Conservation (phyloP, 2,329 filamentous ascomycete genomes). For the Alternaria ethzedia region DNA sequence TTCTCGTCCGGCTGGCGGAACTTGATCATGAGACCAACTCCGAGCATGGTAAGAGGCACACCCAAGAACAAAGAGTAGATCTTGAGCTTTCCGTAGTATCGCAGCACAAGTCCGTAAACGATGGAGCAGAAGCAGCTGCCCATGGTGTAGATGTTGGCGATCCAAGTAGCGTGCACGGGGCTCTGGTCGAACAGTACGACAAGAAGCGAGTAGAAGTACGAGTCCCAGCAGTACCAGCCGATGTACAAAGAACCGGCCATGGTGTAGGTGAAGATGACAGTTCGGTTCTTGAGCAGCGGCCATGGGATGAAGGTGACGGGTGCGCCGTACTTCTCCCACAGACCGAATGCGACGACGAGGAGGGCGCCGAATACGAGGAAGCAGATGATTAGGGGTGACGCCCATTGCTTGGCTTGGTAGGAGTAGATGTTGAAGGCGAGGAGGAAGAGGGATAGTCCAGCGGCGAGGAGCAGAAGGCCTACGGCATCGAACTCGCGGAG, state of each 20-base stretch:
- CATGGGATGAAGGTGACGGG: slow-evolving; percentile 54
- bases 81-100: slow-evolving; percentile 41
- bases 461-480: slow-evolving; percentile 66
- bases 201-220: slow-evolving; percentile 52
- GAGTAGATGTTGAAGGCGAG: slow-evolving; percentile 68
- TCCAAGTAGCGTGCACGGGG: slow-evolving; percentile 45
- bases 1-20: slow-evolving; percentile 45
- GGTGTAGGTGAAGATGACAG: slow-evolving; percentile 61
- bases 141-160: slow-evolving; percentile 51
- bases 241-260: slow-evolving; percentile 50
- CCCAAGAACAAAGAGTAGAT: slow-evolving; percentile 37
- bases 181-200: slow-evolving; percentile 49
- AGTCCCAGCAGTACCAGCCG: slow-evolving; percentile 49
- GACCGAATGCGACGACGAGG: slow-evolving; percentile 45
- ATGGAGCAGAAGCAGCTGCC: slow-evolving; percentile 41
- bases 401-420: slow-evolving; percentile 42
- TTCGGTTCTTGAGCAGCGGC: slow-evolving; percentile 57
- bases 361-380: slow-evolving; percentile 50
- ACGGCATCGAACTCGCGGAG: slow-evolving; percentile 68
- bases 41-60: slow-evolving; percentile 42
- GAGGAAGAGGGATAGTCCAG: slow-evolving; percentile 69
- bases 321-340: slow-evolving; percentile 52
- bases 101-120: slow-evolving; percentile 37
- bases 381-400: slow-evolving; percentile 49
- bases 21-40: slow-evolving; percentile 47